Conservation (phyloP, 495 filamentous ascomycete species). For the Parachaetomium inaequale region DNA sequence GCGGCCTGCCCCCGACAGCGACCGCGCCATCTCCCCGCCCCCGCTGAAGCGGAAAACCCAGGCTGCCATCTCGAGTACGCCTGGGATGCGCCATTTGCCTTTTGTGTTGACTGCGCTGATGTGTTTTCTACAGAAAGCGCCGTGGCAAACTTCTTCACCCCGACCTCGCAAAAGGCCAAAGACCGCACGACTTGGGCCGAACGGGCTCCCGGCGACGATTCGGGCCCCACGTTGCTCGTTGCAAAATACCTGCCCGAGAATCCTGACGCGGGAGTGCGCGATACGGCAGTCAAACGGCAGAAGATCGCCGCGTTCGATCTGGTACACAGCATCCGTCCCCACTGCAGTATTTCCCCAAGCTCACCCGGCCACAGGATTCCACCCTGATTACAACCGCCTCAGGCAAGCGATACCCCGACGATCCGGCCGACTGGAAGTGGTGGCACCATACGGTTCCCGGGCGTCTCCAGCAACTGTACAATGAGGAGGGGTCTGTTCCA, state of each 20-base stretch:
- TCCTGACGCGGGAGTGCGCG: conserved; percentile 23
- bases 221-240: conserved; percentile 61
- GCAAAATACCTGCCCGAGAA: conserved; percentile 59
- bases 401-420: conserved; percentile 70
- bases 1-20: conserved; percentile 24
- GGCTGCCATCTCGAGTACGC: conserved; percentile 67
- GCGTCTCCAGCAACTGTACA: conserved; percentile 59
- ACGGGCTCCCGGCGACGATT: conserved; percentile 45
- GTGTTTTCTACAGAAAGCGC: conserved; percentile 50
- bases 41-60: conserved; percentile 59
- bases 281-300: conserved; percentile 33
- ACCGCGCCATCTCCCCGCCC: conserved; percentile 55
- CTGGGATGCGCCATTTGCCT: background rate
- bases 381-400: conserved; percentile 79
- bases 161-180: conserved; percentile 78
- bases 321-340: conserved; percentile 40
- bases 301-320: conserved; percentile 92
- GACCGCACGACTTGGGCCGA: conserved; percentile 72
- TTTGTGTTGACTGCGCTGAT: background rate
- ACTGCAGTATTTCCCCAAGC: background rate
- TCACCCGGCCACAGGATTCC: conserved; percentile 59
- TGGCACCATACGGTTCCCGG: conserved; percentile 72
- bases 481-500: conserved; percentile 58
- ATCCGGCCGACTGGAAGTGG: conserved; percentile 88
- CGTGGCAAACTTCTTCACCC: conserved; percentile 85